phyloP scores from a whole-genome alignment of 352 stramenopile genomes.

The Phytophthora pistaciae region DNA sequence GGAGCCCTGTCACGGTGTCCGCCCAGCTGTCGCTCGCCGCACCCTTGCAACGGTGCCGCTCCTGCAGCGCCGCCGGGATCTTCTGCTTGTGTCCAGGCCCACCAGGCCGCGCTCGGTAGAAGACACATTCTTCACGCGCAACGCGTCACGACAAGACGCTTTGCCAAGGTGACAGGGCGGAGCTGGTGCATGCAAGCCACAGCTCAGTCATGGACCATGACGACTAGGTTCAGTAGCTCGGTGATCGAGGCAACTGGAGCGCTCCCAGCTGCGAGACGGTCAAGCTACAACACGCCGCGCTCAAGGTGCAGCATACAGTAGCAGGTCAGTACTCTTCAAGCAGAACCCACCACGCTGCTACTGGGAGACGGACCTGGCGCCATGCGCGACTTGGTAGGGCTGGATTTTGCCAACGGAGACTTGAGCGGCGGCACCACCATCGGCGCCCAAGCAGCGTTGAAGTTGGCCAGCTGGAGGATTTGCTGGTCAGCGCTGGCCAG shows the following conservation, averaged over 20 bases:
- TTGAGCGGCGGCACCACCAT: background rate
- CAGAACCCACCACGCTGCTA: background rate
- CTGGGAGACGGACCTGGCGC: background rate
- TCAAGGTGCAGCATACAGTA: background rate
- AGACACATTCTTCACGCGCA: conserved; percentile 4
- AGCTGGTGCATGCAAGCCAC: background rate
- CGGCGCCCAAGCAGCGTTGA: conserved; percentile 11
- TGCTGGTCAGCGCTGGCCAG: conserved; percentile 28
- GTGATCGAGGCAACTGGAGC: background rate
- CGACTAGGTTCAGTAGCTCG: background rate
- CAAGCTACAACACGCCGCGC: background rate
- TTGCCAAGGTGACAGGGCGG: background rate
- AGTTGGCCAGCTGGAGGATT: conserved; percentile 30
- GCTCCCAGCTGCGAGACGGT: background rate
- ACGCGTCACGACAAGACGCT: conserved; percentile 3
- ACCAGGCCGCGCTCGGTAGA: background rate
- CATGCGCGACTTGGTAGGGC: background rate
- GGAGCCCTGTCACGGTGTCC: conserved; percentile 1
- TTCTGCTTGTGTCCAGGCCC: conserved; percentile 13
- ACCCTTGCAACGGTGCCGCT: background rate
- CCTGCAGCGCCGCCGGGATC: conserved; percentile 6
- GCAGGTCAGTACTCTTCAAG: background rate
- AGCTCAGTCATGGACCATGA: background rate
- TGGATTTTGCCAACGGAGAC: background rate
- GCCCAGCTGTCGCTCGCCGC: conserved; percentile 2